phyloP scores from a whole-genome alignment of 495 filamentous ascomycete genomes.

The Bacidia gigantensis region DNA sequence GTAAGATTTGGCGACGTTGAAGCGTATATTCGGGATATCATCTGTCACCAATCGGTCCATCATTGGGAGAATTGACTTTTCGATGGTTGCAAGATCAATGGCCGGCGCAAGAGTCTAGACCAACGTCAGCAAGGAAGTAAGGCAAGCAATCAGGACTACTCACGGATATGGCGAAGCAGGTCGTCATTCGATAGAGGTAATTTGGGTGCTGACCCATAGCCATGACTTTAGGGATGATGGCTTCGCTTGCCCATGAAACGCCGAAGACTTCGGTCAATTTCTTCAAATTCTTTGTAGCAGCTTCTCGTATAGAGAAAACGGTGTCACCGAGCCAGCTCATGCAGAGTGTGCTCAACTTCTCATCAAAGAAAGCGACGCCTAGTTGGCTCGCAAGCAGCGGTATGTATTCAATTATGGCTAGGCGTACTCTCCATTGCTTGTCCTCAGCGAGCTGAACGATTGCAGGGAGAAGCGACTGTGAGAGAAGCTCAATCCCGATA shows the following conservation, averaged over 20 bases:
- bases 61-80: slow-evolving; percentile 88
- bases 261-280: slow-evolving; percentile 98
- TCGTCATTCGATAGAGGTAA: slow-evolving; percentile 98
- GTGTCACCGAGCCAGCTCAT: slow-evolving; percentile 99
- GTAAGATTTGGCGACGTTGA: slow-evolving; percentile 98
- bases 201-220: slow-evolving; percentile 95
- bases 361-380: slow-evolving; percentile 95
- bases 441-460: slow-evolving; percentile 96
- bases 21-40: slow-evolving; percentile 96
- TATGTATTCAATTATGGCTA: slow-evolving; percentile 99
- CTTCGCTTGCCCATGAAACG: slow-evolving; percentile 92
- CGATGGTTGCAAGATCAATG: slow-evolving; percentile 80
- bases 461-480: slow-evolving; percentile 91
- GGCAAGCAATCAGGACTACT: slow-evolving; percentile 23
- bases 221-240: slow-evolving; percentile 97
- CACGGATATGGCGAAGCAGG: slow-evolving; percentile 95
- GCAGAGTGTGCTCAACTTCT: slow-evolving; percentile 86
- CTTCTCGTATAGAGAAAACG: slow-evolving; percentile 95
- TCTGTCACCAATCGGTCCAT: slow-evolving; percentile 83
- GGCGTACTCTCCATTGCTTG: slow-evolving; percentile 96
- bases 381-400: slow-evolving; percentile 90
- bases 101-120: slow-evolving; percentile 80
- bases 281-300: slow-evolving; percentile 90
- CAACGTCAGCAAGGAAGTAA: slow-evolving; percentile 21
- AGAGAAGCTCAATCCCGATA: slow-evolving; percentile 93